Conservation (phyloP, 2,329 filamentous ascomycete genomes). For the Exophiala sideris region DNA sequence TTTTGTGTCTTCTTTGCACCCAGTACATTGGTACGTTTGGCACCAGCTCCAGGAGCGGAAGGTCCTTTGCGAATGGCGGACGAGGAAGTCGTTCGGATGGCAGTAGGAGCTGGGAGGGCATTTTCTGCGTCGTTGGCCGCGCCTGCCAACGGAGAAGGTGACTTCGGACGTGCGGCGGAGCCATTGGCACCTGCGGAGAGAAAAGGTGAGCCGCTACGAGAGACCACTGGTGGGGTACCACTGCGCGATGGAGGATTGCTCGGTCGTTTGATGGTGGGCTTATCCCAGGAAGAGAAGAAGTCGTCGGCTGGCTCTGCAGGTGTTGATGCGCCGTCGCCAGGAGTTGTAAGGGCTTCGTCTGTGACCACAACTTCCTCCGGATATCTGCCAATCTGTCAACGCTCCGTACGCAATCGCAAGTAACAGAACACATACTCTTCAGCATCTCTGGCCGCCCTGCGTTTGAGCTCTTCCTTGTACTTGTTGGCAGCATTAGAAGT, state of each 20-base stretch:
- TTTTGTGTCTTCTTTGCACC: constrained; percentile 79
- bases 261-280: constrained; percentile 92
- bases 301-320: constrained; percentile 74
- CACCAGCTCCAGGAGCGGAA: constrained; percentile 52
- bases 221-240: constrained; percentile 75
- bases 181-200: constrained; percentile 69
- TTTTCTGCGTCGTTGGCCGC: constrained; percentile 53
- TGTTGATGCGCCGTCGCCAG: constrained; percentile 65
- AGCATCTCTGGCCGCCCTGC: constrained; percentile 76
- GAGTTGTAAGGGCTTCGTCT: constrained; percentile 61
- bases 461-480: constrained; percentile 95
- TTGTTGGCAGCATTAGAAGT: constrained; percentile 88
- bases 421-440: constrained; percentile 62
- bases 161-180: constrained; percentile 71
- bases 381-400: constrained; percentile 53
- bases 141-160: constrained; percentile 60
- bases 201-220: constrained; percentile 86
- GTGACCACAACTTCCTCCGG: constrained; percentile 82
- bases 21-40: constrained; percentile 81
- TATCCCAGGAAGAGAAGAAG: constrained; percentile 99
- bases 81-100: constrained; percentile 72
- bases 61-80: constrained; percentile 76
- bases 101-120: constrained; percentile 54
- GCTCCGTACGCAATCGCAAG: constrained; percentile 23
- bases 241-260: constrained; percentile 91